A percentile compares a stretch with the other conserved stretches of the same genome.
phyloP scores from a whole-genome alignment of 495 filamentous ascomycete species.

The Penicillium parvum region DNA sequence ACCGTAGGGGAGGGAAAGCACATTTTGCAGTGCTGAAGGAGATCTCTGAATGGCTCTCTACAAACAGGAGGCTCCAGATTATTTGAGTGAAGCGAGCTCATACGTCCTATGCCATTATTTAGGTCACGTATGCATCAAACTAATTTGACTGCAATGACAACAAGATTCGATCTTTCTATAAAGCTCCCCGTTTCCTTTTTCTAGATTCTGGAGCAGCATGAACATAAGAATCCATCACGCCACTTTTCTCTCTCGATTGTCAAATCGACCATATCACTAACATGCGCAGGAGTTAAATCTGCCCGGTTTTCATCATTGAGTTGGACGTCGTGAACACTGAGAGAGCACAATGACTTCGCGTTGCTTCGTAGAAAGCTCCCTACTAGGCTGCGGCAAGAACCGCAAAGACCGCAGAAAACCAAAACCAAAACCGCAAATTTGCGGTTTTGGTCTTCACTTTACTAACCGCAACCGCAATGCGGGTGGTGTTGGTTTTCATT shows the following conservation, averaged over 20 bases:
- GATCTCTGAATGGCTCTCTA: no score
- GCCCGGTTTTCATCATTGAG: neutral
- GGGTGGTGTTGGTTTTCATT: no score
- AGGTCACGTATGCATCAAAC: neutral
- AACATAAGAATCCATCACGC: neutral
- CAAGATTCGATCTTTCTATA: neutral
- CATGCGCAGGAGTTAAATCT: neutral
- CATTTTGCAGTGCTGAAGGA: no score
- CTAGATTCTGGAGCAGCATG: neutral
- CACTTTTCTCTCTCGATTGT: neutral
- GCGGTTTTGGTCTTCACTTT: no score
- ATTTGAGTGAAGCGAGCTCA: no score
- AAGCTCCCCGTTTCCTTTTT: neutral
- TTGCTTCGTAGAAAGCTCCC: neutral
- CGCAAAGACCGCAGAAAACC: no score
- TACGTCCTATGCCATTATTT: no score
- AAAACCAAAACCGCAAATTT: no score
- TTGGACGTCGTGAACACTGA: neutral
- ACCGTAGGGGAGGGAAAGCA: no score
- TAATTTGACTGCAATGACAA: neutral
- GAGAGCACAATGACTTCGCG: neutral
- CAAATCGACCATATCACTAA: neutral
- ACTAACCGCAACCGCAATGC: no score
- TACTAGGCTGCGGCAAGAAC: no score
- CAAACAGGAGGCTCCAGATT: no score